phyloP scores from a whole-genome alignment of 345 rosid species.

The Lepidium sativum region DNA sequence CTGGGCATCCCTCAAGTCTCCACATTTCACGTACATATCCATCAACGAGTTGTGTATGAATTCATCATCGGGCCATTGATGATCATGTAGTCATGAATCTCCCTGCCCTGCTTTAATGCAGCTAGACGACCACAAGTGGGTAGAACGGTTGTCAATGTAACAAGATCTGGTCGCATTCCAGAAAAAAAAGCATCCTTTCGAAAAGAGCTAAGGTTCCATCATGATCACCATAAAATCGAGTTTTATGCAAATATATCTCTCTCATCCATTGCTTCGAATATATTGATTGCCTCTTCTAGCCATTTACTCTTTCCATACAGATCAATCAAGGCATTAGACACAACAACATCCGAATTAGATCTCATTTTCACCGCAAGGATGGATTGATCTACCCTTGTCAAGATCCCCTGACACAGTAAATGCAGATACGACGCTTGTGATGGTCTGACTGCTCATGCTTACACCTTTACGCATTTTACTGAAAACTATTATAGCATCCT shows the following conservation, averaged over 20 bases:
- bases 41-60: constrained; percentile 37
- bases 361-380: constrained; percentile 40
- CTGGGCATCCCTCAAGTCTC: constrained; percentile 46
- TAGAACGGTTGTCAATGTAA: constrained; percentile 49
- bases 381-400: constrained; percentile 37
- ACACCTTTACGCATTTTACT: constrained; percentile 36
- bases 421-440: constrained; percentile 44
- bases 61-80: constrained; percentile 23
- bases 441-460: constrained; percentile 30
- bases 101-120: constrained; percentile 44
- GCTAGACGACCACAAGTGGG: constrained; percentile 53
- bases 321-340: constrained; percentile 57
- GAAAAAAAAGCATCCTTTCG: constrained; percentile 35
- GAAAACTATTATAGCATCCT: constrained; percentile 38
- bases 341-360: constrained; percentile 24
- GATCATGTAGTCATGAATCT: constrained; percentile 42
- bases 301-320: constrained; percentile 59
- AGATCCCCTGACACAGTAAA: constrained; percentile 37
- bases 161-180: constrained; percentile 39
- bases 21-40: constrained; percentile 62
- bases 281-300: constrained; percentile 31
- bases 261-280: constrained; percentile 40
- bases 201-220: constrained; percentile 45
- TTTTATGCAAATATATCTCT: constrained; percentile 58
- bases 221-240: constrained; percentile 52